Evolutionary conservation across 345 rosid genomes (phyloP), one percentile per base, ranked within the genome.

Genomic region (Moringa oleifera): DNA sequence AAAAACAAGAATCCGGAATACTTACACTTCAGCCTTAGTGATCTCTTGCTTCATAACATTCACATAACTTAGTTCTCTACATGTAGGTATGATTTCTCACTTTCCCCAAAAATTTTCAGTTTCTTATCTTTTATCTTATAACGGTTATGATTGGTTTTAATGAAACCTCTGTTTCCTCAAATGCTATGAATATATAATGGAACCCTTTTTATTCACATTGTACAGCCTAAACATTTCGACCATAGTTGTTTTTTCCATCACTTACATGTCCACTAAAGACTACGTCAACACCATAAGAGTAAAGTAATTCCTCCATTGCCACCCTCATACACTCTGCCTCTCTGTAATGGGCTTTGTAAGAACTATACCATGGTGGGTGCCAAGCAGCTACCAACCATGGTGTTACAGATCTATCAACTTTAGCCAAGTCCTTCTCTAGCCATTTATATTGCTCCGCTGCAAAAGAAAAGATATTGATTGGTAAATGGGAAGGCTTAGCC

Each of bases 241-340:
- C 15, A 41, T 41, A 41, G 2, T 51, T 51, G 23, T 2, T 51
- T 41, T 41, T 51, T 49, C n/a, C 54, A 51, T n/a, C 23, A 59
- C 87, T 77, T 78, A 90, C 97, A 57, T 86, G 96, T 64, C 97
- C 97, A 66, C 77, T 90, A 79, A 94, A 88, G 73, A 94, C 84
- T 45, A 90, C 67, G 68, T 94, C 97, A 53, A 86, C 87, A 18
- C 92, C 81, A 62, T 81, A 65, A 19, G 64, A 51, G 47, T 79
- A 90, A 23, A 94, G 84, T 55, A 88, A 68, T 24, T 88, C 92
- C 65, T 94, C 97, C 90, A 94, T 77, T 53, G 82, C 89, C 64
- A 83, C 82, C 74, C 86, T 81, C 97, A 94, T 93, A 67, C 98
- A 90, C 67, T 93, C 97, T 7, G 88, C 97, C 68, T 86, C 99